Conservation (phyloP, 805 yeast genomes). For the Candida ovalis region DNA sequence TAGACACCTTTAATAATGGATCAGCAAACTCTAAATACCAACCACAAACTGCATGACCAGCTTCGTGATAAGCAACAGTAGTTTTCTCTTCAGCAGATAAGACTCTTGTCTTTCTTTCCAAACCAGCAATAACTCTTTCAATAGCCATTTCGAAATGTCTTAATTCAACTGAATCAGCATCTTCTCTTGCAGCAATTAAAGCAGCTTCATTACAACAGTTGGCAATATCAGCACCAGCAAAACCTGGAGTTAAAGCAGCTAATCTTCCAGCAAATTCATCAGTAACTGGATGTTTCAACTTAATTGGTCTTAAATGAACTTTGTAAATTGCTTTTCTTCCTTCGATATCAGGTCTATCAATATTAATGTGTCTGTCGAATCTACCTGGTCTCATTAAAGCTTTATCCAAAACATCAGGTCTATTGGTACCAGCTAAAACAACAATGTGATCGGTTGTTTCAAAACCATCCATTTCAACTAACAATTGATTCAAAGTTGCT, state of each 20-base stretch:
- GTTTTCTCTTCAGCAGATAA: slow-evolving; percentile 82
- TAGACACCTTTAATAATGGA: slow-evolving; percentile 91
- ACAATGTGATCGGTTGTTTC: slow-evolving; percentile 88
- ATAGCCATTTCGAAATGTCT: slow-evolving; percentile 92
- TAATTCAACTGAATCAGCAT: slow-evolving; percentile 64
- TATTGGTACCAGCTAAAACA: slow-evolving; percentile 95
- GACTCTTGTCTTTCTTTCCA: slow-evolving; percentile 84
- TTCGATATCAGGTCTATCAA: slow-evolving; percentile 91
- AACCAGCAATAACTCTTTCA: slow-evolving; percentile 95
- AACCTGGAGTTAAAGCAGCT: slow-evolving; percentile 96
- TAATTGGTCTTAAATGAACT: slow-evolving; percentile 78
- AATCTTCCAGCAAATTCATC: slow-evolving; percentile 75
- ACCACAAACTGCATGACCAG: slow-evolving; percentile 98
- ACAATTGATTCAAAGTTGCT: slow-evolving; percentile 88
- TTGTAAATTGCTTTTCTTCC: slow-evolving; percentile 91
- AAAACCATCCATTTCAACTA: slow-evolving; percentile 99
- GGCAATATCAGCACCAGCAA: slow-evolving; percentile 97
- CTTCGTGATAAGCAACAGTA: slow-evolving; percentile 96
- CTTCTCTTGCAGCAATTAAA: slow-evolving; percentile 86
- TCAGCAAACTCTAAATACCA: slow-evolving; percentile 92
- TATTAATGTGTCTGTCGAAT: slow-evolving; percentile 87
- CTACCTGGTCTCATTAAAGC: slow-evolving; percentile 98
- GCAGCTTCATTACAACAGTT: slow-evolving; percentile 98
- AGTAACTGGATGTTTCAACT: slow-evolving; percentile 44
- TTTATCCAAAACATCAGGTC: slow-evolving; percentile 88